phyloP scores from a whole-genome alignment of 139 green algal species.

The Marvania coccoides region DNA sequence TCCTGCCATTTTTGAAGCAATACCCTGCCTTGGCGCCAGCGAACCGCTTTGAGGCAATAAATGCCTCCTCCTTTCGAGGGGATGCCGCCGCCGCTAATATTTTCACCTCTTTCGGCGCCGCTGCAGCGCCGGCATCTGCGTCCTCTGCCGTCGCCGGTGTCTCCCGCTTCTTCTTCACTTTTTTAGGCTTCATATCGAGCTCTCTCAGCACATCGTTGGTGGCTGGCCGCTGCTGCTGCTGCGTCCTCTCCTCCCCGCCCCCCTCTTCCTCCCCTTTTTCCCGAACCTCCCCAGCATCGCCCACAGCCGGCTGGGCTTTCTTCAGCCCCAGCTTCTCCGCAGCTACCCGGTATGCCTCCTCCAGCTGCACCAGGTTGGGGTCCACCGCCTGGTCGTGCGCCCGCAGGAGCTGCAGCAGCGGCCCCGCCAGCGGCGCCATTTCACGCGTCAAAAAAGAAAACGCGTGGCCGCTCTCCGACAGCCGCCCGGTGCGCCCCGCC shows the following conservation, averaged over 20 bases:
- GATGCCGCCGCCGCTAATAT: background rate
- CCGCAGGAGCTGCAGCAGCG: conserved; percentile 56
- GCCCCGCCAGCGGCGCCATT: conserved; percentile 49
- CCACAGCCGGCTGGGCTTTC: background rate
- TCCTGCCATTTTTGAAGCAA: conserved; percentile 31
- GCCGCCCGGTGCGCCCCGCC: conserved; percentile 82
- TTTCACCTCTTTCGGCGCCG: conserved; percentile 4
- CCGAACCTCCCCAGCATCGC: background rate
- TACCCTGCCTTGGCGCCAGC: conserved; percentile 22
- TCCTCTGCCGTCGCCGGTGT: background rate
- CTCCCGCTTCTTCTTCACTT: conserved; percentile 13
- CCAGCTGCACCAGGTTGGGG: conserved; percentile 67
- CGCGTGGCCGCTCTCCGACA: conserved; percentile 74
- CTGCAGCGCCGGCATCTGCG: background rate
- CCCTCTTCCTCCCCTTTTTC: conserved; percentile 7
- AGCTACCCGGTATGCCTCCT: conserved; percentile 47
- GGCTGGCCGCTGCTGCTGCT: background rate
- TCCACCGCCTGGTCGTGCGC: conserved; percentile 44
- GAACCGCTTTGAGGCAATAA: conserved; percentile 23
- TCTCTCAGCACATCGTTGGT: conserved; percentile 9
- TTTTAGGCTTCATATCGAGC: conserved; percentile 12
- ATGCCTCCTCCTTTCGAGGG: background rate
- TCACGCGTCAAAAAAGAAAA: conserved; percentile 81
- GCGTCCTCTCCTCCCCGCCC: background rate
- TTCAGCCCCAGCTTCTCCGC: conserved; percentile 23